phyloP scores from a whole-genome alignment of 176 grass and related monocot species.

The Tillandsia fasciculata region DNA sequence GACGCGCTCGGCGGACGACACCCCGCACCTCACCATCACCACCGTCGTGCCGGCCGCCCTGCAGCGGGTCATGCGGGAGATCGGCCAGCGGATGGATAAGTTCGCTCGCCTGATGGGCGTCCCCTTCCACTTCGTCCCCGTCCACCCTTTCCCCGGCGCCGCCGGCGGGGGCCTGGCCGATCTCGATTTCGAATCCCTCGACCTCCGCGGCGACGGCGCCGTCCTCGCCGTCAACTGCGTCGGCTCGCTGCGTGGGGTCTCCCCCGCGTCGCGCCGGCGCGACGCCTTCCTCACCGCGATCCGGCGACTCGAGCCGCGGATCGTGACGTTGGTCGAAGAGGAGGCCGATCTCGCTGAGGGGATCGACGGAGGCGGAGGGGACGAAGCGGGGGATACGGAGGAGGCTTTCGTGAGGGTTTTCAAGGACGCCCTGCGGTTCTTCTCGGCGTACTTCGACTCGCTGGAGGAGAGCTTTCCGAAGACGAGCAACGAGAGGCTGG shows the following conservation, averaged over 20 bases:
- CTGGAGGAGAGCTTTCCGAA: constrained; percentile 82
- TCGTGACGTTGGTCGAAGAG: constrained; percentile 86
- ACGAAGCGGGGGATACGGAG: constrained; percentile 41
- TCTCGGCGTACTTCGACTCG: constrained; percentile 88
- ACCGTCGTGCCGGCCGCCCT: constrained; percentile 56
- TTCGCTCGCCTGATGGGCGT: constrained; percentile 98
- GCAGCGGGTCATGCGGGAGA: constrained; percentile 92
- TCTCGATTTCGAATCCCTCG: constrained; percentile 71
- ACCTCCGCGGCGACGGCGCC: constrained; percentile 38
- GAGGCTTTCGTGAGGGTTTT: constrained; percentile 78
- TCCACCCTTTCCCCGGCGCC: constrained; percentile 46
- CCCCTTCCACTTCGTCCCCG: constrained; percentile 72
- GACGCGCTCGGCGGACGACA: constrained; percentile 88
- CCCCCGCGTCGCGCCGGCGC: constrained; percentile 36
- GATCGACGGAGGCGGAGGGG: constrained; percentile 17
- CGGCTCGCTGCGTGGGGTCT: constrained; percentile 60
- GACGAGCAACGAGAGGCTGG: constrained; percentile 81
- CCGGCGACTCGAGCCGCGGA: constrained; percentile 51
- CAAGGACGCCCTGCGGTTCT: constrained; percentile 68
- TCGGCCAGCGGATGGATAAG: constrained; percentile 94
- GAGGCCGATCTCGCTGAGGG: constrained; percentile 72
- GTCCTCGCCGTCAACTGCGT: constrained; percentile 76
- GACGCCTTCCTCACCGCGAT: constrained; percentile 46
- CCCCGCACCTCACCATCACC: constrained; percentile 90
- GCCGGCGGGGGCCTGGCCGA: constrained; percentile 40